phyloP scores from a whole-genome alignment of 2,329 filamentous ascomycete species.

The Chaetomium globosum region DNA sequence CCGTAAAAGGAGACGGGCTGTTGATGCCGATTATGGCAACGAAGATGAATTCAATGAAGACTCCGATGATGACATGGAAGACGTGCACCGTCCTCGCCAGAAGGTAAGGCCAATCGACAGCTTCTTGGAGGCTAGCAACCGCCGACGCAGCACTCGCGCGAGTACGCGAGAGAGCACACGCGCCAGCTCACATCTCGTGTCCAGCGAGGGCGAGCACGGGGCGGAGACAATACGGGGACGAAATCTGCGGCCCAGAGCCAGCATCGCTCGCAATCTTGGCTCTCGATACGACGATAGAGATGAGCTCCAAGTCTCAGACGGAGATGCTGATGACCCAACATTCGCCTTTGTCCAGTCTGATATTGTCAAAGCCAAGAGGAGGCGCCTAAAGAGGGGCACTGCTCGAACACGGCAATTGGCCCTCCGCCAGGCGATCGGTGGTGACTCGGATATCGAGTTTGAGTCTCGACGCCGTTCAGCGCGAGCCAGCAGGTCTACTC shows the following conservation, averaged over 20 bases:
- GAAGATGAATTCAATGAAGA: constrained; percentile 18
- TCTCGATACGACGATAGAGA: constrained; percentile 36
- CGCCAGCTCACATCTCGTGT: constrained; percentile 26
- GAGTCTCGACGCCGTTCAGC: constrained; percentile 55
- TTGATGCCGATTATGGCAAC: constrained; percentile 28
- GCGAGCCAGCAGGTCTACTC: constrained; percentile 49
- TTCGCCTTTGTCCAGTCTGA: constrained; percentile 39
- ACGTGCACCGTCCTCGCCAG: constrained; percentile 16
- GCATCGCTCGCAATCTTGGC: constrained; percentile 3
- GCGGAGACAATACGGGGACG: neutral
- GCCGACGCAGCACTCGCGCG: constrained; percentile 26
- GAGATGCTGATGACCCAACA: constrained; percentile 32
- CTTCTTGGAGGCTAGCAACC: constrained; percentile 7
- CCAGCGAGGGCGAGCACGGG: constrained; percentile 28
- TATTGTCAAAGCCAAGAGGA: constrained; percentile 31
- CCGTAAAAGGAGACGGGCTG: constrained; percentile 30
- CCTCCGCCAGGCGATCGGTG: neutral
- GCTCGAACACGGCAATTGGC: neutral
- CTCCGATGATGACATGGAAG: constrained; percentile 22
- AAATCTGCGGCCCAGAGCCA: constrained; percentile 25
- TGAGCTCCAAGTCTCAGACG: constrained; percentile 39
- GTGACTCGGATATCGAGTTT: constrained; percentile 53
- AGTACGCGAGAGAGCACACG: constrained; percentile 31
- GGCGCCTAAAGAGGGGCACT: constrained; percentile 26
- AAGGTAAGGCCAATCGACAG: constrained; percentile 17